These are phyloP conservation scores for Colletotrichum falcatum DNA, from an alignment of 2,329 filamentous ascomycete species.

Conservation along the genomic window DNA sequence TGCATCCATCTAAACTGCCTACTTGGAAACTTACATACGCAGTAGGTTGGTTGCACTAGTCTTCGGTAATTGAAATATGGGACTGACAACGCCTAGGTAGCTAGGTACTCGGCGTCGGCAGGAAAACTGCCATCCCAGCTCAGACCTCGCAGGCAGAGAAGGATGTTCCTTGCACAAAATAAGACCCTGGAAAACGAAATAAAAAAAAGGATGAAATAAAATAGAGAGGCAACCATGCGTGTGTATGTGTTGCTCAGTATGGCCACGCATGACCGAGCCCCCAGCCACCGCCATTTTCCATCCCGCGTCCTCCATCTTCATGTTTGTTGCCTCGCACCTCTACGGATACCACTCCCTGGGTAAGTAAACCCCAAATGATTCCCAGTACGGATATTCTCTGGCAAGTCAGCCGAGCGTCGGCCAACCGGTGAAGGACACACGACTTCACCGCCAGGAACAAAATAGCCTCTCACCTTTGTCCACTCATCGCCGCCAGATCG, in stretches of 20 bases:
- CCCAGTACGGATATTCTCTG: too few relatives aligned
- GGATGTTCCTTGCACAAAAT: slow-evolving; percentile 32
- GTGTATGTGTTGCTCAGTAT: too few relatives aligned
- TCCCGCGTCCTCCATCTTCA: neutral
- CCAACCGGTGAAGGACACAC: slow-evolving; percentile 31
- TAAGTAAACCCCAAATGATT: too few relatives aligned
- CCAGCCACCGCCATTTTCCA: slow-evolving; percentile 31
- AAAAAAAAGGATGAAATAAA: slow-evolving; percentile 5
- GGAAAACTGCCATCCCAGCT: slow-evolving; percentile 24
- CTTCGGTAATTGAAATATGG: neutral
- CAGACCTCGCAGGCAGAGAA: slow-evolving; percentile 13
- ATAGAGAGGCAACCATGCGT: slow-evolving; percentile 21
- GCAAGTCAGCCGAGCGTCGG: neutral
- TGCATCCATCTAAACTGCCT: too few relatives aligned
- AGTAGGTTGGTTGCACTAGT: too few relatives aligned
- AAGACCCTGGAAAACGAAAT: slow-evolving; percentile 29
- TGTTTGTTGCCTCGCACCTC: neutral
- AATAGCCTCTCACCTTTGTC: too few relatives aligned
- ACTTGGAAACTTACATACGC: too few relatives aligned
- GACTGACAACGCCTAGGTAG: neutral
- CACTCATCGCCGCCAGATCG: slow-evolving; percentile 30
- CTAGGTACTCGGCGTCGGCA: neutral
- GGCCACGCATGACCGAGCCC: slow-evolving; percentile 16
- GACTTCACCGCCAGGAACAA: slow-evolving; percentile 20
- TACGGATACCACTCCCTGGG: too few relatives aligned